Conservation (phyloP, 768 basidiomycete species). For the Chiua virens region DNA sequence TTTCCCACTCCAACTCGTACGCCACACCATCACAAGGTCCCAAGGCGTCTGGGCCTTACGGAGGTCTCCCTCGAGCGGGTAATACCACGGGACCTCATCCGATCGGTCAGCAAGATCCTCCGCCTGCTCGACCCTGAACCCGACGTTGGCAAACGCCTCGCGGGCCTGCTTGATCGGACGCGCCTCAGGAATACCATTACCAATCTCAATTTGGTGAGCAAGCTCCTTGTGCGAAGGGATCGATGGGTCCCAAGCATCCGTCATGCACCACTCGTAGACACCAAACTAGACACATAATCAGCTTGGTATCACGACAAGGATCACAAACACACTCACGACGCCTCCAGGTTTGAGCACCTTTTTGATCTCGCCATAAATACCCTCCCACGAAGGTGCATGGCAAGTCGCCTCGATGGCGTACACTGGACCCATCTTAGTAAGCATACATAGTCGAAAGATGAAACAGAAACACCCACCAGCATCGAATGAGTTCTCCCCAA, state of each 20-base stretch:
- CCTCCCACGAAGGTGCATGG: conserved; percentile 94
- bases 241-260: conserved; percentile 86
- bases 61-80: conserved; percentile 93
- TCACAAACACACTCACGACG: conserved; percentile 53
- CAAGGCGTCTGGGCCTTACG: conserved; percentile 89
- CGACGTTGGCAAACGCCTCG: conserved; percentile 77
- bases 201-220: conserved; percentile 89
- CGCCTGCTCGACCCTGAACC: conserved; percentile 85
- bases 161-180: conserved; percentile 69
- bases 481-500: conserved; percentile 92
- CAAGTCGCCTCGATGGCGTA: conserved; percentile 98
- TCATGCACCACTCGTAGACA: conserved; percentile 99
- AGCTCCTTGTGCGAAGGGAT: conserved; percentile 86
- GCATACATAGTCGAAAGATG: background rate
- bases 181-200: conserved; percentile 99
- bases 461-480: conserved; percentile 59
- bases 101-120: conserved; percentile 91
- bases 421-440: conserved; percentile 44
- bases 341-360: conserved; percentile 97
- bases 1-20: conserved; percentile 86
- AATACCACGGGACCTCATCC: conserved; percentile 88
- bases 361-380: conserved; percentile 90
- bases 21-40: conserved; percentile 87
- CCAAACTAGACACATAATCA: conserved; percentile 63
- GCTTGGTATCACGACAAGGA: background rate